phyloP scores from a whole-genome alignment of 305 asterid species.

The Fraxinus platypoda region DNA sequence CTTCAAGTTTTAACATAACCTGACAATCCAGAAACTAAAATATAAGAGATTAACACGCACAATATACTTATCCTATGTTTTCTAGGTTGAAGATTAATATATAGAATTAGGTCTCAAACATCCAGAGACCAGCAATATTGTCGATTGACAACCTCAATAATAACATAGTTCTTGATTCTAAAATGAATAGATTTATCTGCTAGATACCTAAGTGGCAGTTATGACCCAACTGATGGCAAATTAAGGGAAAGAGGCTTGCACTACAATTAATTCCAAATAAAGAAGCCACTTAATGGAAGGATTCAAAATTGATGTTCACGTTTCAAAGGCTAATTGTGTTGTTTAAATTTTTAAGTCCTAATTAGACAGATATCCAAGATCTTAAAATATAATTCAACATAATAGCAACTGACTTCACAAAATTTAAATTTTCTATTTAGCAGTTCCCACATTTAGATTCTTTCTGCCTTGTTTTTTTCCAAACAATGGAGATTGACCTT shows the following conservation, averaged over 20 bases:
- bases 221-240: slow-evolving; percentile 4
- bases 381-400: background rate
- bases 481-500: background rate
- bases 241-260: background rate
- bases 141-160: background rate
- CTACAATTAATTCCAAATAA: background rate
- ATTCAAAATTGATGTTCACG: background rate
- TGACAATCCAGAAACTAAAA: slow-evolving; percentile 68
- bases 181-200: background rate
- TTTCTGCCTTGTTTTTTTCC: slow-evolving; percentile 2
- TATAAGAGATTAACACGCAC: slow-evolving; percentile 55
- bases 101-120: background rate
- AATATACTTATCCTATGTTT: slow-evolving; percentile 18
- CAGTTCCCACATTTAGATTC: background rate
- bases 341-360: background rate
- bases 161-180: background rate
- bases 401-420: background rate
- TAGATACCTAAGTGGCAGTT: background rate
- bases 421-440: slow-evolving; percentile 9
- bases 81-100: background rate
- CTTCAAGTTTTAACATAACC: slow-evolving; percentile 92
- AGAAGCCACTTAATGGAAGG: background rate
- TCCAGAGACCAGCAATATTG: background rate
- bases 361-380: background rate
- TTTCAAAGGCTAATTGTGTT: background rate